These are phyloP conservation scores for Alternaria viburni DNA, from an alignment of 2,329 filamentous ascomycete genomes.

Conservation along the genomic window DNA sequence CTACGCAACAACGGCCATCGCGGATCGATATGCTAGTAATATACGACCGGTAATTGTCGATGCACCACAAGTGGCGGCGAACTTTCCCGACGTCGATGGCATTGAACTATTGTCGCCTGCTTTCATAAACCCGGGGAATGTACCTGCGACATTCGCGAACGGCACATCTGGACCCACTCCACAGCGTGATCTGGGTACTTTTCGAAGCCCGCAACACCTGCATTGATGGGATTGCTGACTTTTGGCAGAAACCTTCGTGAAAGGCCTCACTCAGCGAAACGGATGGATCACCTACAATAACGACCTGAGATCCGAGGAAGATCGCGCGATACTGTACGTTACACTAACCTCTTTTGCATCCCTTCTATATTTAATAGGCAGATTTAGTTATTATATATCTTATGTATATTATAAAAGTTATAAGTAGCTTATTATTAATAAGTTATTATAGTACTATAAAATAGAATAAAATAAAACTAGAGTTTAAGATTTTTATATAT, in stretches of 20 bases:
- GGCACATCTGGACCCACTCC: not conserved
- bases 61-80: not conserved
- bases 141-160: not conserved
- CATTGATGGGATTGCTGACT: too few species aligned
- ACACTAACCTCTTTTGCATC: too few species aligned
- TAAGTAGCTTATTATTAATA: too few species aligned
- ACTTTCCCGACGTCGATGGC: not conserved
- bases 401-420: too few species aligned
- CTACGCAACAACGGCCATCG: not conserved
- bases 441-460: too few species aligned
- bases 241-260: not conserved
- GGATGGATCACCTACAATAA: not conserved
- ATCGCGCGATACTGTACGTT: not conserved
- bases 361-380: too few species aligned
- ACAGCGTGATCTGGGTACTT: not conserved
- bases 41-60: not conserved
- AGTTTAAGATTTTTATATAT: too few species aligned
- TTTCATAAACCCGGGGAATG: not conserved
- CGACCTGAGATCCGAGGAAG: not conserved
- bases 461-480: too few species aligned
- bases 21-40: not conserved
- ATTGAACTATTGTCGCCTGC: not conserved
- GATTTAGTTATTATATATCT: too few species aligned
- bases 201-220: rapidly evolving
- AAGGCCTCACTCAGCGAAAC: not conserved